Evolutionary conservation across 2,329 filamentous ascomycete species (phyloP).

Genomic region (Blastomyces parvus): DNA sequence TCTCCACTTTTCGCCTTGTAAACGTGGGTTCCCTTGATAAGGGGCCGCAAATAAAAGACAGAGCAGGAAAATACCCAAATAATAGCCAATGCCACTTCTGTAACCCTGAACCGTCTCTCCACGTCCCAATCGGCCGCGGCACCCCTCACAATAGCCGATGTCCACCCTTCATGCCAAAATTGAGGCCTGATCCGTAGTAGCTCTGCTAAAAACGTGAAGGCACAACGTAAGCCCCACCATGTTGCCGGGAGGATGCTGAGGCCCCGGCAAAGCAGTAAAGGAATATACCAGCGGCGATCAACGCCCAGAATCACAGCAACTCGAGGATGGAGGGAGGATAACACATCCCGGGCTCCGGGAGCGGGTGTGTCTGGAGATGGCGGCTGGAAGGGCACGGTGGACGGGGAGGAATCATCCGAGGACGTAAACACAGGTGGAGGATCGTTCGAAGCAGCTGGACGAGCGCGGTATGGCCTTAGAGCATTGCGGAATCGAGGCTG

Average conservation of each 20-base stretch:
- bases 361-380: neutral
- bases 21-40: neutral
- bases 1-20: neutral
- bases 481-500: constrained; percentile 8
- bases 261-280: constrained; percentile 62
- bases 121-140: constrained; percentile 35
- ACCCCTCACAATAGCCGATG: constrained; percentile 31
- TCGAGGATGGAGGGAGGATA: constrained; percentile 55
- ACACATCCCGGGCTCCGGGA: constrained; percentile 22
- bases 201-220: constrained; percentile 58
- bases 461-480: neutral
- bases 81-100: constrained; percentile 61
- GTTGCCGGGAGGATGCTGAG: constrained; percentile 60
- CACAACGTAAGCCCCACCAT: constrained; percentile 62
- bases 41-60: constrained; percentile 11
- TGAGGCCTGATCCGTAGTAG: constrained; percentile 43
- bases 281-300: constrained; percentile 61
- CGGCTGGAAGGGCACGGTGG: constrained; percentile 1
- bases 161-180: constrained; percentile 35
- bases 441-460: constrained; percentile 1
- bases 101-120: constrained; percentile 47
- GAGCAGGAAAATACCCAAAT: constrained; percentile 53
- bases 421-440: constrained; percentile 4
- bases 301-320: constrained; percentile 70
- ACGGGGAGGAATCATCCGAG: constrained; percentile 6